Percentiles rank a stretch among this genome's conserved stretches.
Conservation (phyloP, 345 rosid species). For the Acer yangbiense region DNA sequence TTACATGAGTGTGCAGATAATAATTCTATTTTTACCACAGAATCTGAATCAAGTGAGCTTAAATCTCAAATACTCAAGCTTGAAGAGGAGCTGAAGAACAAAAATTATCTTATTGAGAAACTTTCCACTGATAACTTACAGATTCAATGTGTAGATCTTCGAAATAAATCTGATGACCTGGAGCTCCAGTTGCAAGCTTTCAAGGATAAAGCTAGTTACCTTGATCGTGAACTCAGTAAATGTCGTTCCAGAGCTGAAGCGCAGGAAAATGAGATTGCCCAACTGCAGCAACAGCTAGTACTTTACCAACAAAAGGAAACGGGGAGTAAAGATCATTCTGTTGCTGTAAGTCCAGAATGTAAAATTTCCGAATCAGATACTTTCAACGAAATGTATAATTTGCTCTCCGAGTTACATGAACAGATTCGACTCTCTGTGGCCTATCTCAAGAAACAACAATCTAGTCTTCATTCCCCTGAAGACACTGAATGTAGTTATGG, state of each 20-base stretch:
- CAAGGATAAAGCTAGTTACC: constrained; percentile 32
- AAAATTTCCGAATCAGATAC: constrained; percentile 27
- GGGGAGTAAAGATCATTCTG: constrained; percentile 19
- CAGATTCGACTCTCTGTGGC: constrained; percentile 38
- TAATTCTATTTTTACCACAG: constrained; percentile 19
- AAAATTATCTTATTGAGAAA: constrained; percentile 21
- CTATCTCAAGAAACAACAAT: constrained; percentile 23
- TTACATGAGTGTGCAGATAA: constrained; percentile 27
- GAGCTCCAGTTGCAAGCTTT: constrained; percentile 45
- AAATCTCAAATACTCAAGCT: constrained; percentile 28
- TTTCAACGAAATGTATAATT: constrained; percentile 25
- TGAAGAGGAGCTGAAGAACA: constrained; percentile 37
- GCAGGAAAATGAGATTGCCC: constrained; percentile 33
- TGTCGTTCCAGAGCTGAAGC: constrained; percentile 29
- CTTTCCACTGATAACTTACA: constrained; percentile 31
- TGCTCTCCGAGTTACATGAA: constrained; percentile 35
- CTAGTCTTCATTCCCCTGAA: constrained; percentile 1
- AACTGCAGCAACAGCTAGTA: constrained; percentile 36
- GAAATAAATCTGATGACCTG: constrained; percentile 38
- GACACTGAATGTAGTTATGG: background rate
- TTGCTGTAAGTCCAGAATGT: constrained; percentile 8
- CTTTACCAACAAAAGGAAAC: constrained; percentile 28
- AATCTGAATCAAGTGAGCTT: constrained; percentile 29
- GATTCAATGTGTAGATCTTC: constrained; percentile 30
- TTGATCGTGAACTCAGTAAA: constrained; percentile 39